Percentiles rank a stretch among this genome's conserved stretches.
Conservation (phyloP, 139 green algal genomes). For the Closterium sp. region DNA sequence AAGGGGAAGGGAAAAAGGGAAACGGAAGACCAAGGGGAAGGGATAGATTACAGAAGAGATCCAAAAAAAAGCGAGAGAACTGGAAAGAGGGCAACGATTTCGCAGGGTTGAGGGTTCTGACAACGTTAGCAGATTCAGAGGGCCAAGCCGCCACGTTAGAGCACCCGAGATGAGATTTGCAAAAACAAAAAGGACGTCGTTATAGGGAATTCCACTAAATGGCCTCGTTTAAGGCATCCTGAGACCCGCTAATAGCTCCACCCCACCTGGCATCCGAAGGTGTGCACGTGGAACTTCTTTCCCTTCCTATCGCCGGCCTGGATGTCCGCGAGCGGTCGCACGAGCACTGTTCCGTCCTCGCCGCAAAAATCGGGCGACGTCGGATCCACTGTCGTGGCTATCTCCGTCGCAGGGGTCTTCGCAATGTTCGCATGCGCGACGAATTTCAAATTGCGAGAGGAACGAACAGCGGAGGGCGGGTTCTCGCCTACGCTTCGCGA, state of each 20-base stretch:
- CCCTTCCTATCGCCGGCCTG: constrained; percentile 45
- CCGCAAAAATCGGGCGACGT: constrained; percentile 44
- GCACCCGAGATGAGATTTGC: too few species aligned
- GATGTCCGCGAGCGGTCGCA: background rate
- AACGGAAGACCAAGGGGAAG: too few species aligned
- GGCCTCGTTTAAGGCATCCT: too few species aligned
- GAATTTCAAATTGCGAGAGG: background rate
- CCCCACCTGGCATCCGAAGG: constrained; percentile 83
- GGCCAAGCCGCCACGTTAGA: too few species aligned
- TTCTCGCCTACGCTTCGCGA: background rate
- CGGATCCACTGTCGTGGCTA: background rate
- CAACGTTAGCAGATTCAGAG: too few species aligned
- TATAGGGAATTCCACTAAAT: too few species aligned
- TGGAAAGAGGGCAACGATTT: too few species aligned
- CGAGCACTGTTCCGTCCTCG: constrained; percentile 34
- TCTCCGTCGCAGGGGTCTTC: background rate
- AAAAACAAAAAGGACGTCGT: too few species aligned
- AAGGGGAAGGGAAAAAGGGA: too few species aligned
- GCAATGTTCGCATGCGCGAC: background rate
- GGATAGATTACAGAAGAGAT: too few species aligned
- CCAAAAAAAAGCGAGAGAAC: too few species aligned
- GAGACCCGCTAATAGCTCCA: background rate
- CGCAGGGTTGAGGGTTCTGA: too few species aligned
- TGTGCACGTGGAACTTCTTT: constrained; percentile 91
- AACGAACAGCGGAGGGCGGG: background rate